These are phyloP conservation scores for Cyamopsis tetragonoloba DNA, from an alignment of 306 rosid species.

Conservation along the genomic window DNA sequence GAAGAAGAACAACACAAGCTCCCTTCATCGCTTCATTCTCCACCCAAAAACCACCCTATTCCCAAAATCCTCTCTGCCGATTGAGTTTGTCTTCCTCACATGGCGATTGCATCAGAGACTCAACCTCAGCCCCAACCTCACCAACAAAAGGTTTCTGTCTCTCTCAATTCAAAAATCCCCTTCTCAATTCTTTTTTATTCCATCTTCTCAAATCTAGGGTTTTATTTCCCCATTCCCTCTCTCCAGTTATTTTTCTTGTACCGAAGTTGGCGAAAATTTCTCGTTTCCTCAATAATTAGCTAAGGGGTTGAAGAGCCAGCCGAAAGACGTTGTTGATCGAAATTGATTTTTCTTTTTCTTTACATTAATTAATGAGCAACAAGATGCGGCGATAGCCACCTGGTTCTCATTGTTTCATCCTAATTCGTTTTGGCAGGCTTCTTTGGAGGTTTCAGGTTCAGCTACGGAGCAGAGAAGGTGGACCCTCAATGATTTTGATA, in stretches of 20 bases:
- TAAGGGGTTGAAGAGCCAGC: not conserved
- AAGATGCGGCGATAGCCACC: not conserved
- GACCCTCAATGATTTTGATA: constrained; percentile 88
- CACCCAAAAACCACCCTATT: not conserved
- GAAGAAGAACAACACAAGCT: not conserved
- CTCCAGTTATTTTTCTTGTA: no score
- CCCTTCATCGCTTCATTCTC: not conserved
- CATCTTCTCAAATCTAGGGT: constrained; percentile 33
- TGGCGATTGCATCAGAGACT: constrained; percentile 83
- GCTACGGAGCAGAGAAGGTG: constrained; percentile 73
- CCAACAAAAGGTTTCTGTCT: constrained; percentile 45
- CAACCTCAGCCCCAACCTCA: constrained; percentile 47
- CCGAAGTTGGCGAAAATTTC: not conserved
- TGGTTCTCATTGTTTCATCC: not conserved
- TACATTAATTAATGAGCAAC: not conserved
- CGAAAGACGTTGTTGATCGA: not conserved
- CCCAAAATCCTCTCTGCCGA: not conserved
- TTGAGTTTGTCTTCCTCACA: not conserved
- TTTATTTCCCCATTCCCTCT: not conserved
- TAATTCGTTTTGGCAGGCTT: constrained; percentile 43
- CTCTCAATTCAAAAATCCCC: not conserved
- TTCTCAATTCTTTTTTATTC: not conserved
- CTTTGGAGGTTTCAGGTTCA: constrained; percentile 60
- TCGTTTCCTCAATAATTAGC: not conserved
- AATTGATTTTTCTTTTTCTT: not conserved